phyloP scores from a whole-genome alignment of 768 basidiomycete species.

The Rhizopogon salebrosus region DNA sequence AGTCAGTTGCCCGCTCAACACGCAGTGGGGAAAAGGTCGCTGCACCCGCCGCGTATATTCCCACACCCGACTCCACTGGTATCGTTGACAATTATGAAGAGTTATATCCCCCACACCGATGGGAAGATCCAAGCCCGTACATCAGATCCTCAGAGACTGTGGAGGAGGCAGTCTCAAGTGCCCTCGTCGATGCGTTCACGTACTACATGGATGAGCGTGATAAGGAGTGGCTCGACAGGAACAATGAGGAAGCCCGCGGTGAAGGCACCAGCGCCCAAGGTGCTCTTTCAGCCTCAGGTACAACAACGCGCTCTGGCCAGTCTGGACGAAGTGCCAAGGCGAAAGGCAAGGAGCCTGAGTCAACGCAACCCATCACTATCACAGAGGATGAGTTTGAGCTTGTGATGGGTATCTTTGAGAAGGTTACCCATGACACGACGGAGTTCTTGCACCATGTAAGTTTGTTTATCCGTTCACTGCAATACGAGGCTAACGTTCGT shows the following conservation, averaged over 20 bases:
- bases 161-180: constrained; percentile 64
- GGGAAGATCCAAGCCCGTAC: constrained; percentile 75
- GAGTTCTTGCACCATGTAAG: constrained; percentile 88
- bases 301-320: constrained; percentile 51
- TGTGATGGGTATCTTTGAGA: constrained; percentile 93
- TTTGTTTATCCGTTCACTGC: neutral
- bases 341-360: constrained; percentile 81
- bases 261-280: constrained; percentile 82
- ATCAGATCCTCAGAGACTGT: constrained; percentile 80
- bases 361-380: constrained; percentile 57
- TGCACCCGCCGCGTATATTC: constrained; percentile 69
- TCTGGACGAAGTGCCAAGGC: constrained; percentile 62
- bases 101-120: constrained; percentile 63
- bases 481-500: neutral
- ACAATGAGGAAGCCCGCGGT: constrained; percentile 80
- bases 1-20: constrained; percentile 31
- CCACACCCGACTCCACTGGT: constrained; percentile 87
- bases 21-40: constrained; percentile 31
- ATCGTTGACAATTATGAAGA: constrained; percentile 72
- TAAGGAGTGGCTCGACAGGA: constrained; percentile 89
- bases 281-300: constrained; percentile 46
- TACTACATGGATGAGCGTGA: constrained; percentile 98
- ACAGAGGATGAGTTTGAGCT: constrained; percentile 92
- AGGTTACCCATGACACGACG: constrained; percentile 81
- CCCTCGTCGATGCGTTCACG: constrained; percentile 69